Evolutionary conservation across 306 rosid species (phyloP).

Genomic region (Benincasa hispida): DNA sequence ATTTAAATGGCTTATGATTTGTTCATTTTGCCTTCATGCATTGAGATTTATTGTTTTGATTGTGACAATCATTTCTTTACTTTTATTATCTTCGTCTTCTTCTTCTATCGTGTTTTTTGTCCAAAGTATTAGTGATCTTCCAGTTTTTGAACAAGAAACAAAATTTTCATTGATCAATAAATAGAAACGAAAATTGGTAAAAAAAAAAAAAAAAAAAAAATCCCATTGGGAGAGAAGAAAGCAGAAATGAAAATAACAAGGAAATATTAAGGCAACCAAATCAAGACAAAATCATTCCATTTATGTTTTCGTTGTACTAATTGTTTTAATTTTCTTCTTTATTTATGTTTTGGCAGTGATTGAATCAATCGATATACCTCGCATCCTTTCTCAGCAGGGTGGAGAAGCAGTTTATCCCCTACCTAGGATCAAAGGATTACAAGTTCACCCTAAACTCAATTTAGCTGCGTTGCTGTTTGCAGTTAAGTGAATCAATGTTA

Average conservation of each 20-base stretch:
- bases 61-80: neutral
- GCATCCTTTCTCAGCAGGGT: conserved; percentile 94
- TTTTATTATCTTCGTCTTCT: neutral
- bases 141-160: neutral
- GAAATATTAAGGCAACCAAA: neutral
- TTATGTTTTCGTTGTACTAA: neutral
- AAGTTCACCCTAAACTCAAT: conserved; percentile 87
- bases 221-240: neutral
- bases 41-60: neutral
- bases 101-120: neutral
- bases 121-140: neutral
- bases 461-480: conserved; percentile 77
- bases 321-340: conserved; percentile 1
- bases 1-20: neutral
- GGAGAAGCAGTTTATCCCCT: conserved; percentile 96
- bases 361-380: conserved; percentile 89
- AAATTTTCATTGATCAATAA: neutral
- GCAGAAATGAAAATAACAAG: neutral
- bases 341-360: conserved; percentile 45
- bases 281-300: neutral
- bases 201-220: neutral
- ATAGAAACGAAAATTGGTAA: neutral
- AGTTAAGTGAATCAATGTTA: conserved; percentile 40
- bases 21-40: neutral
- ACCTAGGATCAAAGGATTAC: conserved; percentile 66